Base-by-base conservation (phyloP, 108 stramenopile species). In the Parietichytrium sp. region DNA sequence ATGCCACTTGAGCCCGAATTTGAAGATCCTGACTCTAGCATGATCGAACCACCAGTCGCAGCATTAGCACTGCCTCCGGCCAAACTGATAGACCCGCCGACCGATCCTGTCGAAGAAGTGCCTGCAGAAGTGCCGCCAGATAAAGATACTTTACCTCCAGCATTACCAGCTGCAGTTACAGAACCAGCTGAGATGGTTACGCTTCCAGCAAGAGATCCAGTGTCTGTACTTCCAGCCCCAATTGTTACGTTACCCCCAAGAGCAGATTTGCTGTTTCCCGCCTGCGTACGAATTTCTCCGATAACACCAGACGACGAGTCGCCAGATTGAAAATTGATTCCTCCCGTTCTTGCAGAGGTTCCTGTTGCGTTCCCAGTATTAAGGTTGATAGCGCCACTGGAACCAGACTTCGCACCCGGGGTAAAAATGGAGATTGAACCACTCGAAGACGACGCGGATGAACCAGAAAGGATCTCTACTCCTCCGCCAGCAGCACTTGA, bases 341-440 rank as follows among this genome's bases (percentile, higher is more conserved):
- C n/a, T n/a, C n/a, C n/a, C n/a, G n/a, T n/a, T n/a, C n/a, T n/a
- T n/a, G n/a, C n/a, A 1, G 20, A 36, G 38, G 20, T 45, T 0
- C 61, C 61, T 45, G 61, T 72, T 25, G 61, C 23, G 20, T 72
- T 72, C 6, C 61, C 61, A 7, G 61, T 42, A 72, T 33, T 25
- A 72, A 72, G 13, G 0, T 72, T 25, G 1, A 27, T 42, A 27
- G 20, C 45, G 10, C 61, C 61, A 72, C 61, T 42, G 10, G 18
- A 25, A 6, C 23, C 61, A 27, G 61, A 33, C 29, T n/a, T 1
- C n/a, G 38, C 61, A 10, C n/a, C n/a, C n/a, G n/a, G n/a, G n/a
- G 20, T 42, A 36, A 72, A 10, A n/a, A 72, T 13, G 10, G 33
- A 36, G 20, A 72, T 45, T 6, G 61, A 72, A 6, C 61, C 61